phyloP scores from a whole-genome alignment of 331 rosid genomes.

The Cydonia oblonga region DNA sequence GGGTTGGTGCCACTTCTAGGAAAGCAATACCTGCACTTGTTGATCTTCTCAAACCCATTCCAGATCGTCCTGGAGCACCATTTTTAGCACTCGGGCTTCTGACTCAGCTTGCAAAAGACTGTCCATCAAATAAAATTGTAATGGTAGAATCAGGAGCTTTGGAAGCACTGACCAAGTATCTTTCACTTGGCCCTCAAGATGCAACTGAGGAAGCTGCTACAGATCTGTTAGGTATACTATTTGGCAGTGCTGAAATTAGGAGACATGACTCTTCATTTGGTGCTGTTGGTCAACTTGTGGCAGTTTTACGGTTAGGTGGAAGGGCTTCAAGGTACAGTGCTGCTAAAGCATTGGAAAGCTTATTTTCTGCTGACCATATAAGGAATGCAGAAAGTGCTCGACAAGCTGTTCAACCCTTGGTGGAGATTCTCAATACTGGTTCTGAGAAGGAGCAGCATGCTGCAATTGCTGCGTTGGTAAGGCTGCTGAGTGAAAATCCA shows the following conservation, averaged over 20 bases:
- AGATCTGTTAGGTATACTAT: conserved; percentile 80
- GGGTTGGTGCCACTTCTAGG: conserved; percentile 91
- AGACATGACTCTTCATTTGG: conserved; percentile 88
- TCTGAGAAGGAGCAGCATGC: conserved; percentile 97
- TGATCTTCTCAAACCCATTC: conserved; percentile 97
- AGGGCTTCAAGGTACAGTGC: conserved; percentile 93
- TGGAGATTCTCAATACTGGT: conserved; percentile 93
- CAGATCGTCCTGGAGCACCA: conserved; percentile 99
- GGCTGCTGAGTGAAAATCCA: conserved; percentile 91
- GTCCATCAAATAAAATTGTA: conserved; percentile 73
- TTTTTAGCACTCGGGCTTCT: conserved; percentile 83
- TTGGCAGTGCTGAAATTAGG: conserved; percentile 88
- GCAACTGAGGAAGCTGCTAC: conserved; percentile 99
- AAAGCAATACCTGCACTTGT: conserved; percentile 95
- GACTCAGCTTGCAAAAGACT: conserved; percentile 84
- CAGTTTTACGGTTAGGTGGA: conserved; percentile 95
- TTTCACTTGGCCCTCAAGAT: conserved; percentile 94
- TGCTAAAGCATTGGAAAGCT: conserved; percentile 91
- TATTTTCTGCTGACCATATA: conserved; percentile 92
- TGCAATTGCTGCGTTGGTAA: conserved; percentile 86
- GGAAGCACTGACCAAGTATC: conserved; percentile 89
- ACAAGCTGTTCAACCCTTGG: conserved; percentile 94
- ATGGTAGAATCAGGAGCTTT: conserved; percentile 98
- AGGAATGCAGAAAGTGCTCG: conserved; percentile 88
- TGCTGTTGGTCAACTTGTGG: conserved; percentile 90